phyloP scores from a whole-genome alignment of 2,329 filamentous ascomycete species.

The Stylonectria norvegica region DNA sequence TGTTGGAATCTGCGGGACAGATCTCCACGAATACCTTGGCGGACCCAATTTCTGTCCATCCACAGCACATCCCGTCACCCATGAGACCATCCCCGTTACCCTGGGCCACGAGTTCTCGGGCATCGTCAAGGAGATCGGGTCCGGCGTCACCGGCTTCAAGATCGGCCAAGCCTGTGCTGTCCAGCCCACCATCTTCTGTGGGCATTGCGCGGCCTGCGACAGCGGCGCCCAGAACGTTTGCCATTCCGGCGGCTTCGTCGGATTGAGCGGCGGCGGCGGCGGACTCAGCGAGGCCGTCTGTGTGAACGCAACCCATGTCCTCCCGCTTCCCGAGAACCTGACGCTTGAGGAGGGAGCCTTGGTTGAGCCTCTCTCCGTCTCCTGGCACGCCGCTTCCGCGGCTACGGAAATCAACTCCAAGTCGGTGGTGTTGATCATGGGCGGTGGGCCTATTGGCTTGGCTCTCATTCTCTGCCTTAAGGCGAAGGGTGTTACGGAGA shows the following conservation, averaged over 20 bases:
- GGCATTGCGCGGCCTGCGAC: slow-evolving; percentile 52
- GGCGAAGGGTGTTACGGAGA: slow-evolving; percentile 45
- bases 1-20: slow-evolving; percentile 50
- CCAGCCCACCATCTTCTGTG: slow-evolving; percentile 58
- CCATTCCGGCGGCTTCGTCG: slow-evolving; percentile 38
- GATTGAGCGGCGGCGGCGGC: slow-evolving; percentile 44
- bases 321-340: slow-evolving; percentile 50
- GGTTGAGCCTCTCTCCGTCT: slow-evolving; percentile 51
- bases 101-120: slow-evolving; percentile 66
- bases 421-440: slow-evolving; percentile 46
- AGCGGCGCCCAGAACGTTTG: slow-evolving; percentile 56
- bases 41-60: slow-evolving; percentile 36
- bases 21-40: slow-evolving; percentile 32
- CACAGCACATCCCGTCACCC: slow-evolving; percentile 57
- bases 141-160: slow-evolving; percentile 43
- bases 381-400: slow-evolving; percentile 43
- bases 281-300: slow-evolving; percentile 55
- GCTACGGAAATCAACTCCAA: slow-evolving; percentile 38
- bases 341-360: slow-evolving; percentile 50
- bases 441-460: slow-evolving; percentile 48
- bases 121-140: slow-evolving; percentile 55
- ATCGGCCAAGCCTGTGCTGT: slow-evolving; percentile 57
- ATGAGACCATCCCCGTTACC: slow-evolving; percentile 54
- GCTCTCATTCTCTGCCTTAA: slow-evolving; percentile 45
- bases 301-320: slow-evolving; percentile 45